Percentiles rank a stretch among this genome's conserved stretches.
These are phyloP conservation scores for Fusarium nelsonii DNA, from an alignment of 2,329 filamentous ascomycete genomes.

Conservation along the genomic window DNA sequence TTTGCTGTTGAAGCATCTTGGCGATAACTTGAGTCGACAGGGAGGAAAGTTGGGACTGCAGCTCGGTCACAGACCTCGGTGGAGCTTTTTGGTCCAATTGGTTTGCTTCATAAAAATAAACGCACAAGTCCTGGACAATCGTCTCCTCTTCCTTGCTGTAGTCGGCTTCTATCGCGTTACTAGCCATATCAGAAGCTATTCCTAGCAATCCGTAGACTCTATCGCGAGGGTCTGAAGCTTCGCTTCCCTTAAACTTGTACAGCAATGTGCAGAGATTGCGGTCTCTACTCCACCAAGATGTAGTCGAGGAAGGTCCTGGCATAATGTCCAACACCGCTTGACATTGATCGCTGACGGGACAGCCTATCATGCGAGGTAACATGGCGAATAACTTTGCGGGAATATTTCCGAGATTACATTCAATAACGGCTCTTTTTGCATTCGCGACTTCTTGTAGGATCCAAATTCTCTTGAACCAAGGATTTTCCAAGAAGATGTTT, in stretches of 20 bases:
- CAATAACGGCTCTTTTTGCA: background rate
- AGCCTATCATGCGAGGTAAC: background rate
- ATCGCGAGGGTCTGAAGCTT: conserved; percentile 16
- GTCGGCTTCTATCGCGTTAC: background rate
- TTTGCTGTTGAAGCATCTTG: rapidly evolving
- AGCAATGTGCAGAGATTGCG: conserved; percentile 16
- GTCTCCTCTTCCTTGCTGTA: background rate
- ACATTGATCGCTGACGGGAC: background rate
- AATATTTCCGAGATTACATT: background rate
- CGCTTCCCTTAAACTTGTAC: background rate
- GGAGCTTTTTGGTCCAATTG: rapidly evolving
- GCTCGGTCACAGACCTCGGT: background rate
- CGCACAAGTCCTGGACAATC: background rate
- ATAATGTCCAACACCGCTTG: conserved; percentile 34
- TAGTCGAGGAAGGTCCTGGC: background rate
- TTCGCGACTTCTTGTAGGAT: conserved; percentile 28
- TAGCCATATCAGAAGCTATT: background rate
- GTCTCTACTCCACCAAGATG: conserved; percentile 21
- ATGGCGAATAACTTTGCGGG: background rate
- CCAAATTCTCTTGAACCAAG: conserved; percentile 33
- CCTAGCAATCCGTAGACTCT: conserved; percentile 19
- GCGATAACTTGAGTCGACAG: background rate
- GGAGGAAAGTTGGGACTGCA: background rate
- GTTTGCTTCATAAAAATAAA: background rate
- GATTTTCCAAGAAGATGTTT: rapidly evolving